phyloP scores from a whole-genome alignment of 495 filamentous ascomycete species.

The Pseudevernia furfuracea region DNA sequence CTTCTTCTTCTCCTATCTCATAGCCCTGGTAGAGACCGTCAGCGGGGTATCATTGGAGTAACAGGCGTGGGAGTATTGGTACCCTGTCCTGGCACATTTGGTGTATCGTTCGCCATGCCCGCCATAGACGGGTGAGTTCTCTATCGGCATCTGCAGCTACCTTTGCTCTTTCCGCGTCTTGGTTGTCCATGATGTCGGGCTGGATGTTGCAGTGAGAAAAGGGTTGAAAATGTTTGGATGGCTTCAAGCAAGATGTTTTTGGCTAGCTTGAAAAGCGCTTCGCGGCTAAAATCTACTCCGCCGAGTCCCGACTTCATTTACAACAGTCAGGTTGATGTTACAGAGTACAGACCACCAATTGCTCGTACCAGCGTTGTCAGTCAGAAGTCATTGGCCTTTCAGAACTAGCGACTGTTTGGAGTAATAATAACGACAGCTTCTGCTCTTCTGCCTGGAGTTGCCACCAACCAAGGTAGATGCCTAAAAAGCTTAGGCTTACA shows the following conservation, averaged over 20 bases:
- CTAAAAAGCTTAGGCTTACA: neutral
- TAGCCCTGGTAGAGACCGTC: slow-evolving; percentile 59
- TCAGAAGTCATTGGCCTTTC: neutral
- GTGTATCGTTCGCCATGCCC: slow-evolving; percentile 77
- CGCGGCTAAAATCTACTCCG: neutral
- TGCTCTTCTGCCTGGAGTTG: neutral
- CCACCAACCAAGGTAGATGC: neutral
- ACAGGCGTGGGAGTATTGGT: slow-evolving; percentile 26
- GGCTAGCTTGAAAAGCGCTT: neutral
- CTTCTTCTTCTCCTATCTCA: slow-evolving; percentile 81
- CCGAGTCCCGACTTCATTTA: neutral
- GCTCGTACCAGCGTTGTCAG: no score
- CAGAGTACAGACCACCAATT: no score
- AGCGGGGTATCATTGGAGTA: slow-evolving; percentile 6
- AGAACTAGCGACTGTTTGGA: neutral
- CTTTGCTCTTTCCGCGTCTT: slow-evolving; percentile 48
- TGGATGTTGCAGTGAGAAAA: neutral
- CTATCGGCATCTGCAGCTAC: slow-evolving; percentile 52
- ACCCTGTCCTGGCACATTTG: slow-evolving; percentile 83
- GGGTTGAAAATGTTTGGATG: neutral
- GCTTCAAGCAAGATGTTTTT: slow-evolving; percentile 2
- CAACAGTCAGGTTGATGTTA: no score
- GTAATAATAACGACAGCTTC: neutral
- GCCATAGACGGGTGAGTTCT: slow-evolving; percentile 70
- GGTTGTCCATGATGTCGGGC: slow-evolving; percentile 27